Percentiles rank a stretch among this genome's conserved stretches.
Conservation (phyloP, 2,329 filamentous ascomycete genomes). For the Pseudovirgaria hyperparasitica region DNA sequence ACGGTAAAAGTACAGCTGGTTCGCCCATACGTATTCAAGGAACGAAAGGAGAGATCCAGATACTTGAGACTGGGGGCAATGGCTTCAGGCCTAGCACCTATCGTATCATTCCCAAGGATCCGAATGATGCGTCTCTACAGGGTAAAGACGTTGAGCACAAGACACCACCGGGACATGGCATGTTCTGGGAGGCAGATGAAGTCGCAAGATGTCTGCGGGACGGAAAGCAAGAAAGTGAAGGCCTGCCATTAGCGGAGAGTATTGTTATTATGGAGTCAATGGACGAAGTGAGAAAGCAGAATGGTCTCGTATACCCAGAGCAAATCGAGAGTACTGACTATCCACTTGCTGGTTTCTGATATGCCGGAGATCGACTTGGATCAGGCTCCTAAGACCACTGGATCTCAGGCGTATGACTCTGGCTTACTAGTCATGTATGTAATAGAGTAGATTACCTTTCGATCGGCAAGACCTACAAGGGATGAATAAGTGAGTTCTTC, state of each 20-base stretch:
- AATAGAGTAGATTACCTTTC: too few species aligned
- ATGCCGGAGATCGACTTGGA: too few species aligned
- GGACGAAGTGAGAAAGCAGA: conserved; percentile 55
- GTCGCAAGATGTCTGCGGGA: conserved; percentile 62
- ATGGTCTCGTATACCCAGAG: conserved; percentile 49
- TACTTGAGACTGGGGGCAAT: conserved; percentile 57
- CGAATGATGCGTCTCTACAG: neutral
- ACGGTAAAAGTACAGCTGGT: conserved; percentile 41
- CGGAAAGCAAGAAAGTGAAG: conserved; percentile 61
- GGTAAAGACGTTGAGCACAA: conserved; percentile 1
- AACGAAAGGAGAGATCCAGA: conserved; percentile 68
- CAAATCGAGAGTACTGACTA: conserved; percentile 50
- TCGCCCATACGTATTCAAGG: conserved; percentile 71
- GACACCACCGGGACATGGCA: conserved; percentile 47
- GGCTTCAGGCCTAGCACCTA: conserved; percentile 58
- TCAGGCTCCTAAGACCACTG: too few species aligned
- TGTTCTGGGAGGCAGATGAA: conserved; percentile 84
- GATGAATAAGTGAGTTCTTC: too few species aligned
- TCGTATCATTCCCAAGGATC: conserved; percentile 44
- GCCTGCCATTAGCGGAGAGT: conserved; percentile 62
- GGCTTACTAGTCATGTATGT: too few species aligned
- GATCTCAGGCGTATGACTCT: too few species aligned
- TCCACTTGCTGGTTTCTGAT: conserved; percentile 29
- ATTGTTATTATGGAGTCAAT: conserved; percentile 74
- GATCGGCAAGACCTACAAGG: too few species aligned